Base-by-base conservation (phyloP, 495 filamentous ascomycete genomes). In the Astrothelium macrocarpum region DNA sequence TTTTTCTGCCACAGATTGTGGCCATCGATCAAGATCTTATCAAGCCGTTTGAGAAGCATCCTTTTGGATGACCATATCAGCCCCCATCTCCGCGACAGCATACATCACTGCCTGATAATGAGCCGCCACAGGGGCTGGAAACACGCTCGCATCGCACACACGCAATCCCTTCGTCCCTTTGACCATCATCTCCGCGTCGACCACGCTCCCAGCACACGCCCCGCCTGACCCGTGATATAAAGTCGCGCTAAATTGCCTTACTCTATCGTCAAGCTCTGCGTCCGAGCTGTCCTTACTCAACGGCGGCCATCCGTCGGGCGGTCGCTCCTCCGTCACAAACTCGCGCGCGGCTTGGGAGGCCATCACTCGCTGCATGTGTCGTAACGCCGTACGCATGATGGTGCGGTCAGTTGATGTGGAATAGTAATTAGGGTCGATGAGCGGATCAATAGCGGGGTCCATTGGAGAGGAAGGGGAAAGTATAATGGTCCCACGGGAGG, bases 81-180 rank as follows among this genome's bases (percentile, higher is more conserved):
- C 66, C 11, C 43, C 67, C 32, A 58, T 63, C 58, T 69, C 67
- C 39, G 67, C 67, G n/a, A 67, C 59, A 18, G 53, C 61, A 59
- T 69, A 69, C 34, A 69, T 64, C 4, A 53, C 25, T 5, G 26
- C 32, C 29, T 63, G 32, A 36, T 66, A 63, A 42, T 66, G 62
- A 1, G 53, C 64, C 12, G 61, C 59, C 2, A 65, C 58, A 49
- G 63, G 61, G 32, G 63, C 64, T 12, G 65, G 65, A 49, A 70
- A 67, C n/a, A 70, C 58, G 31, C 53, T 63, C 14, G 67, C 66
- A 53, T 70, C 68, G 11, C 53, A 63, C 4, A 70, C 64, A 36
- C 68, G 25, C 39, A 70, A 25, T 11, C 59, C 59, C 7, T 28
- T 28, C 20, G 46, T 49, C 16, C 68, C 68, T 7, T 70, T 59